Percentiles rank a stretch among this genome's conserved stretches.
These are phyloP conservation scores for Sporobolomyces roseus DNA, from an alignment of 768 basidiomycete species.

Conservation along the genomic window DNA sequence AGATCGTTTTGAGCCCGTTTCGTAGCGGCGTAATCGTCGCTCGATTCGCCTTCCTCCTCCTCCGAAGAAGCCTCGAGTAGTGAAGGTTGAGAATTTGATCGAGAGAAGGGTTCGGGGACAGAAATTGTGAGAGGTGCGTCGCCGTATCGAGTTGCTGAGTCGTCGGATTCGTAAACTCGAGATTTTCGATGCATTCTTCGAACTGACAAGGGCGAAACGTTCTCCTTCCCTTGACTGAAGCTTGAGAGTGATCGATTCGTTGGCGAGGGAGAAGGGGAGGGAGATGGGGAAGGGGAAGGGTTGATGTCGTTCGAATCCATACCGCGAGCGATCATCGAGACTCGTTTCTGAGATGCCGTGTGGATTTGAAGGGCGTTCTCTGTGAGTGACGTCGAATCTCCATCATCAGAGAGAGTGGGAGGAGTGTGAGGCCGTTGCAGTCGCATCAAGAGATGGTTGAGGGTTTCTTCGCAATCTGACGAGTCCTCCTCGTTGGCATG, in stretches of 20 bases:
- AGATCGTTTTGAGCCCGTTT: constrained; percentile 14
- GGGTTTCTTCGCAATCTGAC: constrained; percentile 34
- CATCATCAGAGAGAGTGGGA: not conserved
- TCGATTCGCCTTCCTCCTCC: constrained; percentile 5
- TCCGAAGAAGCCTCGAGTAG: not conserved
- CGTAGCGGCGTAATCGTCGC: constrained; percentile 2
- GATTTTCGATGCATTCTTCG: constrained; percentile 14
- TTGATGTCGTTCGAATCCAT: constrained; percentile 4
- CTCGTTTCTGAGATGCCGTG: constrained; percentile 15
- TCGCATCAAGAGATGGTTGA: constrained; percentile 35
- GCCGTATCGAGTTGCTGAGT: constrained; percentile 12
- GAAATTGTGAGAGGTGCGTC: constrained; percentile 10
- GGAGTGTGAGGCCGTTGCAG: constrained; percentile 39
- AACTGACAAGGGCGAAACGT: constrained; percentile 3
- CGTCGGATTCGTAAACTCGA: constrained; percentile 18
- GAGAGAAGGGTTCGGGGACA: not conserved
- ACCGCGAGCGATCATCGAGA: constrained; percentile 30
- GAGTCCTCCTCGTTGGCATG: constrained; percentile 7
- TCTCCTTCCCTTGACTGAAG: constrained; percentile 23
- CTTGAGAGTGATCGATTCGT: constrained; percentile 6
- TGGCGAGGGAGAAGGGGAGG: too few species aligned
- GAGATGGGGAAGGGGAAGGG: not conserved
- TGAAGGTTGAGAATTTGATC: not conserved
- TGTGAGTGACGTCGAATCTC: constrained; percentile 6
- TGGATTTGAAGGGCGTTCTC: constrained; percentile 26